A percentile compares a stretch with the other conserved stretches of the same genome.
Evolutionary conservation across 768 basidiomycete species (phyloP).

Genomic region (Pholiota microspora): DNA sequence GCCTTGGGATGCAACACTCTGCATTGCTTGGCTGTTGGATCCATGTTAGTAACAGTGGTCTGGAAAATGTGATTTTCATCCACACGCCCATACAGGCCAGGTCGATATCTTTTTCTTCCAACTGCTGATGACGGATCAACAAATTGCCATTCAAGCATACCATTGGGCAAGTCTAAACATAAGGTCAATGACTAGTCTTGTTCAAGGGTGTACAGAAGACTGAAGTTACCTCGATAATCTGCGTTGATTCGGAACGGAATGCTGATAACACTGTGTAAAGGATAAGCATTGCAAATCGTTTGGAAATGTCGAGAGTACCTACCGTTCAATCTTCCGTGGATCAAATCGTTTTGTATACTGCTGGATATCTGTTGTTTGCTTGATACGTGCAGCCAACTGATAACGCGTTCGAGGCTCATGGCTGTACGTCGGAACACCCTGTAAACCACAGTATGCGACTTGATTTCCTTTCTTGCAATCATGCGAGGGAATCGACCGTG

Average conservation of each 20-base stretch:
- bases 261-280: slow-evolving; percentile 46
- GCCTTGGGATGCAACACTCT: slow-evolving; percentile 68
- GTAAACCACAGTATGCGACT: slow-evolving; percentile 37
- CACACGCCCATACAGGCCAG: slow-evolving; percentile 58
- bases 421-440: slow-evolving; percentile 30
- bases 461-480: slow-evolving; percentile 27
- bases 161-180: slow-evolving; percentile 37
- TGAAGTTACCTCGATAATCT: slow-evolving; percentile 59
- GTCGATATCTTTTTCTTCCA: slow-evolving; percentile 48
- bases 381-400: slow-evolving; percentile 46
- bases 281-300: not conserved
- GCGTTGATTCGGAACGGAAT: slow-evolving; percentile 57
- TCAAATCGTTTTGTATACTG: slow-evolving; percentile 62
- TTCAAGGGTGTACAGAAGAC: not conserved
- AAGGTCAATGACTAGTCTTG: not conserved
- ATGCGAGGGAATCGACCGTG: slow-evolving; percentile 31
- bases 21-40: slow-evolving; percentile 77
- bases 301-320: slow-evolving; percentile 17
- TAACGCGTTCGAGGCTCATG: slow-evolving; percentile 36
- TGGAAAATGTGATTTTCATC: slow-evolving; percentile 56
- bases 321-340: slow-evolving; percentile 57
- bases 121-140: slow-evolving; percentile 58
- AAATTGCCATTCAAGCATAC: slow-evolving; percentile 59
- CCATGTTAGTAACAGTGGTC: slow-evolving; percentile 77
- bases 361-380: slow-evolving; percentile 52